Base-by-base conservation (phyloP, 257 asterid genomes). In the Solanum clarkiae region DNA sequence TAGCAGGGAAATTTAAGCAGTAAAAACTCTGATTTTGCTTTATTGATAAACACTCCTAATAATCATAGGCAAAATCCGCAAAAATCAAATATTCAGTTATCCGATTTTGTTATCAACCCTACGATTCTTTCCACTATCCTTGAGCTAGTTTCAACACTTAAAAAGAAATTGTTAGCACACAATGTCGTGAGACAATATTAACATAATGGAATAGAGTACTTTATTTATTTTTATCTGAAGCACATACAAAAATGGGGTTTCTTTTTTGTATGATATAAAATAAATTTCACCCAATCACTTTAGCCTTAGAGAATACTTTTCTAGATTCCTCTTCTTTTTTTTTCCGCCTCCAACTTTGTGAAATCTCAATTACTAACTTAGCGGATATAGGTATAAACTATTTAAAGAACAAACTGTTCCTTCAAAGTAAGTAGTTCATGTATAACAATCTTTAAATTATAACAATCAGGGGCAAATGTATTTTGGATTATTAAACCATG, bases 401-500 rank as follows among this genome's bases (percentile, higher is more conserved):
- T 65, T 26, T 40, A 65, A 65, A 65, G 45, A 3, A 6, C 14
- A 26, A 63, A 24, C 6, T 65, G 72, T n/a, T 65, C 44, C 15
- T 65, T 14, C 45, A 8, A 14, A 65, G 45, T 22, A 65, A 65
- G 72, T 65, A 65, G 29, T 26, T 65, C 72, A 29, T 7, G 72
- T 29, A 36, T 65, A 65, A 65, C 72, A 63, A 63, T 11, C 69
- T 62, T 24, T 0, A 62, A 22, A 62, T 11, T 62, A 62, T 24
- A 70, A 42, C 54, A 44, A n/a, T 71, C n/a, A 22, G 59, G 14
- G 36, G 59, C 2, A 22, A 74, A 47, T 74, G 22, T 22, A 74
- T 36, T 7, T 74, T 47, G n/a, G 22, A 74, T 13, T 47, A 74
- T 42, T 47, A 74, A 47, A 47, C 59, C 81, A 74, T 71, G 80